Base-by-base conservation (phyloP, 148 eudicot genomes). In the Mesembryanthemum crystallinum region DNA sequence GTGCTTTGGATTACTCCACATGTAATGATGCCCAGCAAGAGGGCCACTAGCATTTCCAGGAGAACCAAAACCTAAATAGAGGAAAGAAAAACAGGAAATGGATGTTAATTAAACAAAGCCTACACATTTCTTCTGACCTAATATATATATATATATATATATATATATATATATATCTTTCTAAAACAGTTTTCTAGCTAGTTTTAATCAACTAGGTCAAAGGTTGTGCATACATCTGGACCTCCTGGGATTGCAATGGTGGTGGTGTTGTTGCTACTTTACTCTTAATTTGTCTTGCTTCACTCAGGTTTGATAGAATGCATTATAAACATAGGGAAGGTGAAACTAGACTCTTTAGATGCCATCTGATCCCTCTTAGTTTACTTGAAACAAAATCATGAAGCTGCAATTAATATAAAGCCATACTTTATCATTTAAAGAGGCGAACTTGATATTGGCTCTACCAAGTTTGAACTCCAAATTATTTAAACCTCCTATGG, bases 1-100 rank as follows among this genome's bases (percentile, higher is more conserved):
- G 68, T 75, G 80, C 47, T 81, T 85, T 69, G 88, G 75, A 71
- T 75, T 84, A 76, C 73, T 87, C 98, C 98, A 93, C 83, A 82
- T 76, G 75, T 85, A 88, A 54, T 80, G 87, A 68, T 83, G 86
- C 64, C 88, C 84, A 60, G 81, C 82, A 78, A 82, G 65, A 72
- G 85, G 84, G 28, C 83, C 76, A 78, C 81, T 87, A 55, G 82
- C 86, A 79, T 86, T 89, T 82, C 89, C 85, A 61, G 89, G 77
- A 67, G 85, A 67, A 27, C 85, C 84, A 82, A 87, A 83, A 79
- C 81, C 96, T 92, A 79, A 57, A 28, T 65, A 24, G 8, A 70
- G 54, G 65, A 51, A 78, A 28, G 49, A 69, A 74, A 59, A 17
- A 47, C 29, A 78, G 30, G 15, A 69, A 13, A 45, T 60, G 60